Percentiles rank a stretch among this genome's conserved stretches.
Evolutionary conservation across 371 early-diverging fungal genomes (phyloP).

Genomic region (Mortierella polycephala): DNA sequence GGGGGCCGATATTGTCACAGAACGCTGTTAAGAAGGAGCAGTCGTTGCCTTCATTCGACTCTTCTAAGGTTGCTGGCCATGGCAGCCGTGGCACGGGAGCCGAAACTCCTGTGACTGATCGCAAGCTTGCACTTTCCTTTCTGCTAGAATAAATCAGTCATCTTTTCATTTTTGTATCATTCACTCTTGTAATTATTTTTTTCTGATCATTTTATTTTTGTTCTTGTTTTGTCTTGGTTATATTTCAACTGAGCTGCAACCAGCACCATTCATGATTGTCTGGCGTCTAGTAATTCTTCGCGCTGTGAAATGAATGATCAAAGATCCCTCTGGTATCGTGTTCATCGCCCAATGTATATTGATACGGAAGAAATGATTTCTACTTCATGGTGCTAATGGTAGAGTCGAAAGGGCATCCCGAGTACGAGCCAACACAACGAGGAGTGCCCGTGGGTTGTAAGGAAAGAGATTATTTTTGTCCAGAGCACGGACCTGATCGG

Average conservation of each 20-base stretch:
- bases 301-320: too few relatives aligned
- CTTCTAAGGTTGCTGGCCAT: background rate
- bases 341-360: too few relatives aligned
- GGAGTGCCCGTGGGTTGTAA: conserved; percentile 34
- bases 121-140: conserved; percentile 28
- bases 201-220: background rate
- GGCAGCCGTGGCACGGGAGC: background rate
- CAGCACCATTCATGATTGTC: background rate
- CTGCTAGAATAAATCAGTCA: conserved; percentile 16
- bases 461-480: conserved; percentile 27
- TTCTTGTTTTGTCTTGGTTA: background rate
- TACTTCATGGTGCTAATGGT: background rate
- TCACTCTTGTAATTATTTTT: background rate
- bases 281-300: too few relatives aligned
- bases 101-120: conserved; percentile 4
- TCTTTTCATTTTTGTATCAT: background rate
- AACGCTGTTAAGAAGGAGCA: background rate
- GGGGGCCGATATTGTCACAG: background rate
- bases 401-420: conserved; percentile 5
- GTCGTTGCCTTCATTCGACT: background rate
- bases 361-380: background rate
- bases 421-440: conserved; percentile 25
- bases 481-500: conserved; percentile 15
- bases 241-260: conserved; percentile 1
- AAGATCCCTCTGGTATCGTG: too few relatives aligned